Percentiles rank a stretch among this genome's conserved stretches.
Evolutionary conservation across 2,329 filamentous ascomycete species (phyloP).

Genomic region (Pseudogymnoascus sp.): DNA sequence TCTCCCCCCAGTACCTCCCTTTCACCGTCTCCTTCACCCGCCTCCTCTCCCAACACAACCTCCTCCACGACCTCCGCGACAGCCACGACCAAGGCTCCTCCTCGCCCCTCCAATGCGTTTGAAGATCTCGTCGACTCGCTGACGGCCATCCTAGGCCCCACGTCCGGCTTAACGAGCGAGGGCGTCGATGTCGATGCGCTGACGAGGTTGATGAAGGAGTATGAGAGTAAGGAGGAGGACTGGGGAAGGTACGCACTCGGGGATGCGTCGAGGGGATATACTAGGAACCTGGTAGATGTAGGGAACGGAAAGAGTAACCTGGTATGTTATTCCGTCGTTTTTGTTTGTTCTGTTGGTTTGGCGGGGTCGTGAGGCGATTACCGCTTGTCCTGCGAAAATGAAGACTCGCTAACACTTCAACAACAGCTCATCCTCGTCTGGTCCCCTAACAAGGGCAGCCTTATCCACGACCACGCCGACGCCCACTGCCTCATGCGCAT

Average conservation of each 20-base stretch:
- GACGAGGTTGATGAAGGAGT: constrained; percentile 64
- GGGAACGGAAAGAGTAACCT: constrained; percentile 63
- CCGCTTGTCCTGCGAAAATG: neutral
- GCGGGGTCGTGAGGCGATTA: neutral
- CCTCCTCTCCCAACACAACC: neutral
- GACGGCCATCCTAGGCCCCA: constrained; percentile 67
- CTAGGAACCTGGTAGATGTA: constrained; percentile 81
- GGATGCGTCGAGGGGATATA: constrained; percentile 67
- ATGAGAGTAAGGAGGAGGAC: constrained; percentile 59
- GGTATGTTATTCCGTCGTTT: constrained; percentile 30
- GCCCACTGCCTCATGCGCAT: constrained; percentile 92
- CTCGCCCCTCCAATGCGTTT: constrained; percentile 43
- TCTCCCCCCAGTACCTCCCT: neutral
- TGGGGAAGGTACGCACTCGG: constrained; percentile 71
- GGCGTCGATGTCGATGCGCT: constrained; percentile 72
- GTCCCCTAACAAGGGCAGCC: constrained; percentile 74
- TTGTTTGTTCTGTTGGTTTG: neutral
- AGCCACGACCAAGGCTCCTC: neutral
- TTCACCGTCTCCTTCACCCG: neutral
- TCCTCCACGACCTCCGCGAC: neutral
- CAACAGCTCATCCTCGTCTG: constrained; percentile 76
- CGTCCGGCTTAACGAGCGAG: constrained; percentile 71
- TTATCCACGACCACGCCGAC: constrained; percentile 82
- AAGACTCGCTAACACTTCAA: neutral
- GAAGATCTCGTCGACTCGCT: constrained; percentile 65